Evolutionary conservation across 1,139 yeast species (phyloP).

Genomic region (Yamadazyma spencermartinsiae): DNA sequence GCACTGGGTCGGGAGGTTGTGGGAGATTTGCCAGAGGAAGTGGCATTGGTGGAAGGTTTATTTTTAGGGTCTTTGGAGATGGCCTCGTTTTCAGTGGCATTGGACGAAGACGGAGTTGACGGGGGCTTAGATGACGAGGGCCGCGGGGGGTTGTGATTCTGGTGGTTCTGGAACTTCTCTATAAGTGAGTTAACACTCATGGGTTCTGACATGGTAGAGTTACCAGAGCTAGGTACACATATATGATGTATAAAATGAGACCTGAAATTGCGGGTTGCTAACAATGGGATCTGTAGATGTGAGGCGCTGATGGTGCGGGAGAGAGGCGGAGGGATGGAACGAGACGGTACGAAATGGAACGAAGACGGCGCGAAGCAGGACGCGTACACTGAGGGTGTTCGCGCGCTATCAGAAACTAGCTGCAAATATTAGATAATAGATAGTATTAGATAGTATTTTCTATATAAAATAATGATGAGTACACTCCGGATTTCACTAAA

Average conservation of each 20-base stretch:
- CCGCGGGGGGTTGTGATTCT: conserved; percentile 1
- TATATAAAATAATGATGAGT: neutral
- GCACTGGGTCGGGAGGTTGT: neutral
- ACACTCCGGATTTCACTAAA: conserved; percentile 18
- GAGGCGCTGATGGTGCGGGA: no score
- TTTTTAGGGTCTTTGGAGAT: neutral
- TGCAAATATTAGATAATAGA: no score
- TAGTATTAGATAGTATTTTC: no score
- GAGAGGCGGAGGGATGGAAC: no score
- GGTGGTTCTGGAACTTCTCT: conserved; percentile 18
- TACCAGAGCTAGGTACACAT: neutral
- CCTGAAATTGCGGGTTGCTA: conserved; percentile 4
- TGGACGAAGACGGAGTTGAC: conserved; percentile 3
- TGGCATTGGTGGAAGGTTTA: neutral
- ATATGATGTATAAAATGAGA: neutral
- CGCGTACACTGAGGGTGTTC: no score
- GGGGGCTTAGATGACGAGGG: conserved; percentile 2
- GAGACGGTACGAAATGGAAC: no score
- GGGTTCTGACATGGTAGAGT: conserved; percentile 14
- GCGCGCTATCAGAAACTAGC: no score
- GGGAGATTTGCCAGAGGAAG: no score
- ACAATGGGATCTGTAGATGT: no score
- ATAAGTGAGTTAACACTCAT: conserved; percentile 32
- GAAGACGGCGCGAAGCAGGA: no score
- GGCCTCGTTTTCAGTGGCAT: conserved; percentile 1